phyloP scores from a whole-genome alignment of 2,329 filamentous ascomycete species.

The Diplocarpon rosae region DNA sequence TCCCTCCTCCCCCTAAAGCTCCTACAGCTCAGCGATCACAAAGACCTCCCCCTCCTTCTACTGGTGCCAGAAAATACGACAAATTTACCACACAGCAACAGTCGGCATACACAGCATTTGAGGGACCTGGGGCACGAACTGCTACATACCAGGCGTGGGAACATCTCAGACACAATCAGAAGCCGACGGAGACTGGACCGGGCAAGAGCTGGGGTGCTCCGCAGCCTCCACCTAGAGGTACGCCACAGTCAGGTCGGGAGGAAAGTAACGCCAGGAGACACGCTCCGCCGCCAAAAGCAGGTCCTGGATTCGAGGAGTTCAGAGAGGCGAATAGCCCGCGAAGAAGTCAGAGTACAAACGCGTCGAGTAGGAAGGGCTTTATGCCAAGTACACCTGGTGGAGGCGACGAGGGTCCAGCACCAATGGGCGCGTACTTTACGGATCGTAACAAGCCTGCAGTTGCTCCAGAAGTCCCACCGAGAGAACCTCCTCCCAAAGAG shows the following conservation, averaged over 20 bases:
- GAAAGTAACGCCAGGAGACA: conserved; percentile 16
- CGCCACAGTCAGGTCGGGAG: conserved; percentile 17
- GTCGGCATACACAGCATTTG: conserved; percentile 20
- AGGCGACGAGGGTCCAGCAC: conserved; percentile 26
- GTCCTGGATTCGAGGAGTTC: conserved; percentile 17
- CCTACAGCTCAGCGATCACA: conserved; percentile 17
- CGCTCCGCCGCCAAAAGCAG: conserved; percentile 11
- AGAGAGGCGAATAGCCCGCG: conserved; percentile 10
- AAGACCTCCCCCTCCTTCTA: conserved; percentile 19
- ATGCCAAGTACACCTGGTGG: conserved; percentile 24
- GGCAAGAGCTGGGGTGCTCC: conserved; percentile 14
- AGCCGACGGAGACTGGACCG: conserved; percentile 1
- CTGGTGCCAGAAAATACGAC: conserved; percentile 24
- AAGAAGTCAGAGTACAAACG: conserved; percentile 18
- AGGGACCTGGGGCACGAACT: conserved; percentile 23
- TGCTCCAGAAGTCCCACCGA: conserved; percentile 19
- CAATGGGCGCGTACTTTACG: conserved; percentile 24
- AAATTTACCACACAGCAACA: conserved; percentile 22
- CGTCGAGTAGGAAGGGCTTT: conserved; percentile 22
- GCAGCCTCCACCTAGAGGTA: conserved; percentile 18
- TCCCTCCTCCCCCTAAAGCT: conserved; percentile 24
- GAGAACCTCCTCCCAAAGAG: conserved; percentile 5
- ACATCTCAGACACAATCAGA: conserved; percentile 16
- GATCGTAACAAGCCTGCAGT: conserved; percentile 17
- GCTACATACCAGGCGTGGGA: conserved; percentile 27